phyloP scores from a whole-genome alignment of 768 basidiomycete species.

The Lactarius sp. region DNA sequence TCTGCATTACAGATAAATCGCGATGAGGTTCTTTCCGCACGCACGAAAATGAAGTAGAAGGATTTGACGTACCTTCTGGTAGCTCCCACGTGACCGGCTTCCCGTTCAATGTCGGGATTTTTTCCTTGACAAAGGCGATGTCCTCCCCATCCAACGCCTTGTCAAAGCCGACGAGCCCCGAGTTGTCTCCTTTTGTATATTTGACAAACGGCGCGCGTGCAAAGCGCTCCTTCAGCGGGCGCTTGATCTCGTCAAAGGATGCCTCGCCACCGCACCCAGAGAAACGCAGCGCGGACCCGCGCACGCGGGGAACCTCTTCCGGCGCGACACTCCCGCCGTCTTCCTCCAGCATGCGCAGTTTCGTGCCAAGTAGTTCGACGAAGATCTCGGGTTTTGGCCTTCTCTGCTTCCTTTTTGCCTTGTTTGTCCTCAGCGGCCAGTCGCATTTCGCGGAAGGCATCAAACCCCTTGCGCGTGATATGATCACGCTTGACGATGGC shows the following conservation, averaged over 20 bases:
- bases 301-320: constrained; percentile 41
- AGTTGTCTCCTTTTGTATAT: constrained; percentile 41
- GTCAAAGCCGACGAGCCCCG: constrained; percentile 51
- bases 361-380: constrained; percentile 70
- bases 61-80: constrained; percentile 47
- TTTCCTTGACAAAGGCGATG: constrained; percentile 60
- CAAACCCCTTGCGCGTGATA: constrained; percentile 57
- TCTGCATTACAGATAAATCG: constrained; percentile 37
- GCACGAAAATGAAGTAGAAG: background rate
- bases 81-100: constrained; percentile 61
- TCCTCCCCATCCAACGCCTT: constrained; percentile 69
- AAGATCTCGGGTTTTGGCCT: constrained; percentile 51
- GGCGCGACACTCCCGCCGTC: constrained; percentile 44
- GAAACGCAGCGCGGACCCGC: constrained; percentile 46
- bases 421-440: constrained; percentile 28
- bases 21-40: background rate
- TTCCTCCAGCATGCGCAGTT: constrained; percentile 58
- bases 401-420: constrained; percentile 32
- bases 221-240: constrained; percentile 45
- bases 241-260: constrained; percentile 59
- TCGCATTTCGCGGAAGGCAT: constrained; percentile 71
- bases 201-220: constrained; percentile 45
- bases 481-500: constrained; percentile 54
- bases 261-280: constrained; percentile 52
- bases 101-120: constrained; percentile 58